Evolutionary conservation across 441 rosid species (phyloP), one percentile per base, ranked within the genome.

Genomic region (Adansonia madagascariensis): DNA sequence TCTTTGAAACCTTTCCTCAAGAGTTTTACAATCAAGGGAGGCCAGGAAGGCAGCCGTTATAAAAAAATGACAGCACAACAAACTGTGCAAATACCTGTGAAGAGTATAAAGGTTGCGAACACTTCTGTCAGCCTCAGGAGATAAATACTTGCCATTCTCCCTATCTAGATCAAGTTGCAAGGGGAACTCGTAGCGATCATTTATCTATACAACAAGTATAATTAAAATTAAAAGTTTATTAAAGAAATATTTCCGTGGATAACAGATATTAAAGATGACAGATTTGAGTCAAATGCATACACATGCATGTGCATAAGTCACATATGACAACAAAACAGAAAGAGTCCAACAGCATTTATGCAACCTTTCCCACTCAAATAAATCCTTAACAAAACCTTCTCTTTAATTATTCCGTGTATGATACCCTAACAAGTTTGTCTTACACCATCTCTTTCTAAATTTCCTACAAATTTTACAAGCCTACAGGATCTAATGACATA

Each of bases 141-240:
- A 89, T 78, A 91, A 80, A 79, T 91, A 91, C 76, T 84, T 89
- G 17, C 95, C 93, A 82, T 86, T 66, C 74, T 89, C 95, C 85
- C 93, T 84, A 75, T 90, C 94, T 57, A 90, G 88, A 80, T 90
- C 94, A 81, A 90, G 92, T 86, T 90, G 86, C 63, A 89, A 84
- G 53, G 94, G 94, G 49, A 90, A 90, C 74, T 90, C 94, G 78
- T 90, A 89, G 71, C 94, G 91, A 80, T 90, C 94, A 80, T 90
- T 90, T 84, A 90, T 89, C 92, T 90, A 79, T 71, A 82, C 74
- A 61, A 73, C 75, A 73, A 77, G 66, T 60, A 66, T 78, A 67
- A 74, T 80, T 68, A 81, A 41, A 8, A 56, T 59, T 57, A 57
- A 41, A 41, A 8, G 10, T 57, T 57, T 20, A 41, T 41, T 7